Evolutionary conservation across 2,329 filamentous ascomycete genomes (phyloP).

Genomic region (Parastagonospora avenae): DNA sequence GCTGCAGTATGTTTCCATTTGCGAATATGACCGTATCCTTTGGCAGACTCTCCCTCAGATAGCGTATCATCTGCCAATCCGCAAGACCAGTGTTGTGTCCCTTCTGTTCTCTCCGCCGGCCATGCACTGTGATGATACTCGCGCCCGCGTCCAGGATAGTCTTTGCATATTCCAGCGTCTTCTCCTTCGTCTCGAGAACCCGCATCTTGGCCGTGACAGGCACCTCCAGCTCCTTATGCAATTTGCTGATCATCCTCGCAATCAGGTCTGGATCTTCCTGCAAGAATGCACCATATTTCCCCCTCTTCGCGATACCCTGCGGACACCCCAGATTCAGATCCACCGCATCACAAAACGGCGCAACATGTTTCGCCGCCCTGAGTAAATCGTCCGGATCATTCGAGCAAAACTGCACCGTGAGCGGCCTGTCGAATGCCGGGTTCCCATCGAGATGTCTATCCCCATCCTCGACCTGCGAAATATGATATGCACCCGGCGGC

Average conservation of each 20-base stretch:
- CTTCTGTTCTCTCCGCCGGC: constrained; percentile 87
- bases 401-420: constrained; percentile 96
- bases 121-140: constrained; percentile 92
- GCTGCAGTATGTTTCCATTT: constrained; percentile 89
- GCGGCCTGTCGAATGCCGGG: constrained; percentile 78
- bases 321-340: constrained; percentile 96
- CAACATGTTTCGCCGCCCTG: constrained; percentile 75
- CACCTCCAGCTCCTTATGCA: constrained; percentile 77
- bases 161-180: constrained; percentile 85
- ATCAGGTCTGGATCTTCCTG: constrained; percentile 91
- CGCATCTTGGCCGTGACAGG: constrained; percentile 96
- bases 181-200: constrained; percentile 83
- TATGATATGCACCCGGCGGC: constrained; percentile 41
- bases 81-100: constrained; percentile 92
- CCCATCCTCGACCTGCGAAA: constrained; percentile 33
- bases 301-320: constrained; percentile 89
- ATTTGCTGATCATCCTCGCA: constrained; percentile 77
- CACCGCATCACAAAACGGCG: constrained; percentile 90
- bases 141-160: constrained; percentile 87
- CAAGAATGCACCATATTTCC: constrained; percentile 90
- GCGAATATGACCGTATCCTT: constrained; percentile 92
- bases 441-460: constrained; percentile 76
- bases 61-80: constrained; percentile 86
- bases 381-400: constrained; percentile 83
- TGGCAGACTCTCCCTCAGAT: constrained; percentile 81